phyloP scores from a whole-genome alignment of 2,329 filamentous ascomycete species.

The Aspergillus brunneoviolaceus region DNA sequence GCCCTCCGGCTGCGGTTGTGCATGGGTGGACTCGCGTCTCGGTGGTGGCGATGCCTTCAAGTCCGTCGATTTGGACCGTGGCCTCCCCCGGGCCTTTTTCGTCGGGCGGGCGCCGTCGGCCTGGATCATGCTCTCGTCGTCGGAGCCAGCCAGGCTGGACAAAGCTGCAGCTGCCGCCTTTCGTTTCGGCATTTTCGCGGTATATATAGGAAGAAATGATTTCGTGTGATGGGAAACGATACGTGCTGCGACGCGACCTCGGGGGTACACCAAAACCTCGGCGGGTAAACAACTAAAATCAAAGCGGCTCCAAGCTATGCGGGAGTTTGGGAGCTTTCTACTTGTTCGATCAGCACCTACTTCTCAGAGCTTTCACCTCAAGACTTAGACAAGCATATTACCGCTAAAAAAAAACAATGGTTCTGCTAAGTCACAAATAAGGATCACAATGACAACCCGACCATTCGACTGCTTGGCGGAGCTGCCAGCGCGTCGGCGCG shows the following conservation, averaged over 20 bases:
- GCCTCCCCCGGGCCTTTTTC: conserved; percentile 39
- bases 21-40: conserved; percentile 26
- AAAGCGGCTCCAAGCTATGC: too few relatives aligned
- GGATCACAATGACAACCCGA: too few relatives aligned
- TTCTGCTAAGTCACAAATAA: too few relatives aligned
- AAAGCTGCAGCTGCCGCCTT: conserved; percentile 43
- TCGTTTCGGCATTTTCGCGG: conserved; percentile 38
- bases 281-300: background rate
- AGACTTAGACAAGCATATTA: too few relatives aligned
- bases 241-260: background rate
- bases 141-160: conserved; percentile 49
- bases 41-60: conserved; percentile 29
- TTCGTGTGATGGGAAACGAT: background rate
- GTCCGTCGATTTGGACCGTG: conserved; percentile 46
- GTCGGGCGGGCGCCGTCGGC: conserved; percentile 37
- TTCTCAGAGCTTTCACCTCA: too few relatives aligned
- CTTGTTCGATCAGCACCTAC: background rate
- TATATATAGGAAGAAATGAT: background rate
- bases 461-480: too few relatives aligned
- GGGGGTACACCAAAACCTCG: background rate
- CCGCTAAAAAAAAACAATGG: too few relatives aligned
- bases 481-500: background rate
- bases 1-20: conserved; percentile 20
- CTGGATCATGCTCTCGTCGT: conserved; percentile 43
- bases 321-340: background rate